Base-by-base conservation (phyloP, 2,329 filamentous ascomycete genomes). In the Neonectria punicea region DNA sequence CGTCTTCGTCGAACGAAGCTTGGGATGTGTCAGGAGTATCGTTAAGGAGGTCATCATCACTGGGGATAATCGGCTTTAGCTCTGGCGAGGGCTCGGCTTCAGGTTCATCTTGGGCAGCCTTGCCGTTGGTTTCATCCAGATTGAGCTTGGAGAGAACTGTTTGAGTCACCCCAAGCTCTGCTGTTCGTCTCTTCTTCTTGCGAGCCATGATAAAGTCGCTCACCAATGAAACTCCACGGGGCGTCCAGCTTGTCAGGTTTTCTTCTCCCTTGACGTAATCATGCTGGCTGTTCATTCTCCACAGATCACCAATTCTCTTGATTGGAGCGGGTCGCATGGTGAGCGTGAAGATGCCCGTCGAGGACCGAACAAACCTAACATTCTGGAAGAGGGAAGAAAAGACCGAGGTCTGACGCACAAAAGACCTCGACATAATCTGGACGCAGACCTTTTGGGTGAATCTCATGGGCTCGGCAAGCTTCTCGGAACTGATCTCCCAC, bases 211-310 rank as follows among this genome's bases (percentile, higher is more conserved):
- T 91, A 74, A 91, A 97, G 79, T 99, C 96, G 63, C 90, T 89
- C n/a, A 99, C 91, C 1, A 99, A 82, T 0, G 93, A 97, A 3
- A 98, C 92, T 39, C 96, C 94, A 46, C 96, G 88, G 2, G 96
- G 95, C 8, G 90, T 89, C 96, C 96, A 99, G 61, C 90, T 89
- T 2, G 85, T 89, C 43, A 99, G 84, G 53, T 90, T 86, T 78
- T 99, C 96, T 80, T 99, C 94, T 60, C 96, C 96, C 78, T 97
- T 98, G 73, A 99, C 93, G 76, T 98, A 98, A 77, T 97, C 93
- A 74, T 97, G 92, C 65, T 93, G 91, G 16, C 94, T 98, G 78
- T 94, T 97, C 89, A 98, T 93, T 59, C 96, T 89, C 96, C 96
- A 99, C 13, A 99, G 84, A 77, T 99, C 96, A 3, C 93, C 93